A percentile compares a stretch with the other conserved stretches of the same genome.
Evolutionary conservation across 345 rosid genomes (phyloP).

Genomic region (Boechera retrofracta): DNA sequence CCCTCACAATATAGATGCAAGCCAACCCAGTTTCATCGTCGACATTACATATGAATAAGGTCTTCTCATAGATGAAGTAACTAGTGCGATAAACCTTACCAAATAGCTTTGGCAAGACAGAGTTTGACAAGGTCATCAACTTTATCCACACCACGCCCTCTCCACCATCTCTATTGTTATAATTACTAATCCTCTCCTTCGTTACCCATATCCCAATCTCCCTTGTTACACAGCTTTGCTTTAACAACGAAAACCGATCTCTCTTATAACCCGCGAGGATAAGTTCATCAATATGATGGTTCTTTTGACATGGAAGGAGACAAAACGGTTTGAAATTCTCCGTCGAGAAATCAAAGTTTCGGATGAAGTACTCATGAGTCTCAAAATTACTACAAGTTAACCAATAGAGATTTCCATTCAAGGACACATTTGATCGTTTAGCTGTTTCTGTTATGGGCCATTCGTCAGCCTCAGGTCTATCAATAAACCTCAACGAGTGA

Average conservation of each 20-base stretch:
- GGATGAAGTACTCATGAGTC: neutral
- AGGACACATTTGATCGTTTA: neutral
- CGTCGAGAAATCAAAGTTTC: neutral
- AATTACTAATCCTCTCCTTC: neutral
- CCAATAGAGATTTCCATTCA: constrained; percentile 26
- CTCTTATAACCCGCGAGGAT: constrained; percentile 8
- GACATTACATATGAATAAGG: neutral
- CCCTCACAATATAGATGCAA: constrained; percentile 18
- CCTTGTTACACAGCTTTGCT: neutral
- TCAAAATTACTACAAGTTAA: neutral
- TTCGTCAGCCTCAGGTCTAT: neutral
- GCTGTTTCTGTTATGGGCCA: neutral
- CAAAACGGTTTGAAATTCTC: neutral
- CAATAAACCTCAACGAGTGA: neutral
- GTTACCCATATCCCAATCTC: constrained; percentile 4
- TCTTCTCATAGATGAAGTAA: constrained; percentile 27
- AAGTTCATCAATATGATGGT: neutral
- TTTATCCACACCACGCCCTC: constrained; percentile 20
- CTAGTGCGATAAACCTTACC: neutral
- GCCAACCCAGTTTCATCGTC: neutral
- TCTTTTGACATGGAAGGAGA: neutral
- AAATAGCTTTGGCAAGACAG: neutral
- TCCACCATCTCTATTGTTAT: neutral
- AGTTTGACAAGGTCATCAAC: neutral
- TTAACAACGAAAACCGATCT: constrained; percentile 22